phyloP scores from a whole-genome alignment of 805 yeast species.

The Candida railenensis region DNA sequence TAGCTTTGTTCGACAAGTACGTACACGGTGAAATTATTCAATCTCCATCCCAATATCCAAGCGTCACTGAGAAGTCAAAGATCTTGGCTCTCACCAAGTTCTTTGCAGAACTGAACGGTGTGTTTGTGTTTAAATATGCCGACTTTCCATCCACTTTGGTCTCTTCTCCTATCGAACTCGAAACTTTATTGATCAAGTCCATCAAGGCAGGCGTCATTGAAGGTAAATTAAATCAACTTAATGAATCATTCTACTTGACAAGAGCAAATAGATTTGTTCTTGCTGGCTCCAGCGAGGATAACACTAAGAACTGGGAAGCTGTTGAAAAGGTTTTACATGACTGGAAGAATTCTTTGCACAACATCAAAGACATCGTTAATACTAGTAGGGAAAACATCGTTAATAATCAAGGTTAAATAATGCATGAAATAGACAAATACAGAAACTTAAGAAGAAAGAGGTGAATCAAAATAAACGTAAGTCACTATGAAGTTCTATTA shows the following conservation, averaged over 20 bases:
- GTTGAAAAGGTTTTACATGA: slow-evolving; percentile 33
- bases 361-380: slow-evolving; percentile 41
- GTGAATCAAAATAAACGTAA: neutral
- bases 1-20: slow-evolving; percentile 28
- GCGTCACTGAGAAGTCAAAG: slow-evolving; percentile 33
- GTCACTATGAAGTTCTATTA: too few species aligned
- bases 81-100: slow-evolving; percentile 40
- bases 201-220: slow-evolving; percentile 45
- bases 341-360: slow-evolving; percentile 41
- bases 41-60: slow-evolving; percentile 18
- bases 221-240: slow-evolving; percentile 45
- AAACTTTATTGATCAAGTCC: slow-evolving; percentile 38
- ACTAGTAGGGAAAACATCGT: slow-evolving; percentile 44
- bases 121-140: slow-evolving; percentile 29
- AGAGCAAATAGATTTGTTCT: slow-evolving; percentile 40
- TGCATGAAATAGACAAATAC: slow-evolving; percentile 3
- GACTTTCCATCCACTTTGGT: slow-evolving; percentile 34
- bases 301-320: slow-evolving; percentile 34
- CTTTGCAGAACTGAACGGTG: slow-evolving; percentile 24
- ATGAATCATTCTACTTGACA: slow-evolving; percentile 37
- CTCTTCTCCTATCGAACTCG: slow-evolving; percentile 31
- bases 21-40: slow-evolving; percentile 34
- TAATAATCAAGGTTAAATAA: slow-evolving; percentile 14
- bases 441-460: neutral
- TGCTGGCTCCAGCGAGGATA: slow-evolving; percentile 31